A percentile compares a stretch with the other conserved stretches of the same genome.
Conservation (phyloP, 2,329 filamentous ascomycete genomes). For the Botrytis sinoallii region DNA sequence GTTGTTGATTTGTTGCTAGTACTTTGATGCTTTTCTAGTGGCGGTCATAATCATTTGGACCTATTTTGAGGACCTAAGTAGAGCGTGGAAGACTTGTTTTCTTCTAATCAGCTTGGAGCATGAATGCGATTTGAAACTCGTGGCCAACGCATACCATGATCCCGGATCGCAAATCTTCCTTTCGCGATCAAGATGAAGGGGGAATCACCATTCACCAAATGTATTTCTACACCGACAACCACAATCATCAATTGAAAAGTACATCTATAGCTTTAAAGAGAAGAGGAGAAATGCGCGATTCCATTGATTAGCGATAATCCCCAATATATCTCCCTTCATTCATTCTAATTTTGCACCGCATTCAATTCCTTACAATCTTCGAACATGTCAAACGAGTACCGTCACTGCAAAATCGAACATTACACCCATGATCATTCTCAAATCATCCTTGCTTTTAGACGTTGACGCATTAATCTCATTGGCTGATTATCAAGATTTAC, state of each 20-base stretch:
- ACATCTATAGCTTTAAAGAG: neutral
- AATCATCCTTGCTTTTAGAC: conserved; percentile 28
- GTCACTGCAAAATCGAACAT: conserved; percentile 16
- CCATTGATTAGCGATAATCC: neutral
- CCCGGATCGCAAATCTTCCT: conserved; percentile 29
- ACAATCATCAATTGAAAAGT: neutral
- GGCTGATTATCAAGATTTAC: conserved; percentile 27
- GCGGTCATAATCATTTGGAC: neutral
- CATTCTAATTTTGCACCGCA: neutral
- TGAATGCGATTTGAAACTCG: conserved; percentile 36
- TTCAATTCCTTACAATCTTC: neutral
- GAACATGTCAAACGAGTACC: conserved; percentile 22
- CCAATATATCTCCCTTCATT: neutral
- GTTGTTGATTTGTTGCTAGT: neutral
- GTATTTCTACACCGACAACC: conserved; percentile 1
- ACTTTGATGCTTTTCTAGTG: conserved; percentile 3
- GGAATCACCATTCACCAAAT: neutral
- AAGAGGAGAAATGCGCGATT: conserved; percentile 8
- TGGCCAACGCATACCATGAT: conserved; percentile 37
- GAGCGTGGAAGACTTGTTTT: neutral
- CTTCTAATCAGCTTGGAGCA: conserved; percentile 30
- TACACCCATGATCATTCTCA: conserved; percentile 24
- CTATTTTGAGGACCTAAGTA: neutral
- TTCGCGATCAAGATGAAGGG: conserved; percentile 18
- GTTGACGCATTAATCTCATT: conserved; percentile 34